Evolutionary conservation across 2,329 filamentous ascomycete species (phyloP).

Genomic region (Nannizziopsis arthrosporioides): DNA sequence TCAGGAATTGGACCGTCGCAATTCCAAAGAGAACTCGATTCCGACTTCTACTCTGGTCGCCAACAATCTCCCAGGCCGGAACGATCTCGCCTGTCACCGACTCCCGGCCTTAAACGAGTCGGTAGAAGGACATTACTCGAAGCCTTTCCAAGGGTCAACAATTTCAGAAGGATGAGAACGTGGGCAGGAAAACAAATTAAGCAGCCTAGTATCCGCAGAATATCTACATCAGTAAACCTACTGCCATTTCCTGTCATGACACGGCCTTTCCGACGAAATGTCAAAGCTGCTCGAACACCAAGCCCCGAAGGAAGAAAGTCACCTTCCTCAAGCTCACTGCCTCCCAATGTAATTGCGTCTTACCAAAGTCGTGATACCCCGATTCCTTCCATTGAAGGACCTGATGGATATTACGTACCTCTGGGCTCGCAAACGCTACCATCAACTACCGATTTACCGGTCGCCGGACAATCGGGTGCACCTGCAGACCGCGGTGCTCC

Average conservation of each 20-base stretch:
- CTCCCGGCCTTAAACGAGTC: background rate
- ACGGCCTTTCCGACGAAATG: slow-evolving; percentile 7
- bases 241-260: slow-evolving; percentile 9
- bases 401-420: background rate
- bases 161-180: slow-evolving; percentile 10
- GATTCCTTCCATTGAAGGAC: slow-evolving; percentile 2
- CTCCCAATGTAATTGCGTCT: background rate
- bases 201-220: background rate
- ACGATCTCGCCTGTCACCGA: background rate
- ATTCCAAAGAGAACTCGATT: background rate
- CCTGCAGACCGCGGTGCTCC: background rate
- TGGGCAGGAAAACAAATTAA: slow-evolving; percentile 6
- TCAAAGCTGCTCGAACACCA: background rate
- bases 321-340: background rate
- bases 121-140: background rate
- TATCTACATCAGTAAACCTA: background rate
- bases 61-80: background rate
- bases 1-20: background rate
- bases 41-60: background rate
- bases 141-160: background rate
- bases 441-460: background rate
- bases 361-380: background rate
- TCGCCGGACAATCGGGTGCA: background rate
- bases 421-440: background rate
- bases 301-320: background rate